Conservation (phyloP, 164 flowering plant genomes). For the Hamamelis virginiana region DNA sequence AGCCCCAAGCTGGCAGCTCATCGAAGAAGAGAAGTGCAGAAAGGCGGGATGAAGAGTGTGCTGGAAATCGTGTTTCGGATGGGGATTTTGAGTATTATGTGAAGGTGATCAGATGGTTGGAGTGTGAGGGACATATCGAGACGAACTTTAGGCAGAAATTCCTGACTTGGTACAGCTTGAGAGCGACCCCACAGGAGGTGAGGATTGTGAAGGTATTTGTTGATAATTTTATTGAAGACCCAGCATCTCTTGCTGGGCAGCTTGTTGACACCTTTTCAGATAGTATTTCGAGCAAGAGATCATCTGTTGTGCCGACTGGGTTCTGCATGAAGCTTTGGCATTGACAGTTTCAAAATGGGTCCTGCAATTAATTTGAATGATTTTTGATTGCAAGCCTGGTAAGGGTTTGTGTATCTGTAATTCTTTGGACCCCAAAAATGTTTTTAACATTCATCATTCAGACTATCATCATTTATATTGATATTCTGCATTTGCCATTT, state of each 20-base stretch:
- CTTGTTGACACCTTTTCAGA: constrained; percentile 83
- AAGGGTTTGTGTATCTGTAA: constrained; percentile 18
- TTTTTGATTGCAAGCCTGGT: not conserved
- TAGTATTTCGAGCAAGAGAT: constrained; percentile 46
- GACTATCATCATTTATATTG: constrained; percentile 14
- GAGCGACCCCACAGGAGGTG: constrained; percentile 70
- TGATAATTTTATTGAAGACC: constrained; percentile 74
- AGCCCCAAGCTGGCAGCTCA: constrained; percentile 42
- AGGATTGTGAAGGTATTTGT: constrained; percentile 77
- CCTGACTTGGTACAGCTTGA: constrained; percentile 89
- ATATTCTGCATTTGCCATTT: constrained; percentile 17
- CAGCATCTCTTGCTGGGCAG: constrained; percentile 83
- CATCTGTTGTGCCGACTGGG: constrained; percentile 51
- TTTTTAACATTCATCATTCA: constrained; percentile 10
- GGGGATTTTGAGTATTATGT: constrained; percentile 78
- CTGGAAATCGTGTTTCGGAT: constrained; percentile 35
- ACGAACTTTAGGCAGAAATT: constrained; percentile 80
- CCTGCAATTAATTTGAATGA: constrained; percentile 2
- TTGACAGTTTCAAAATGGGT: constrained; percentile 20
- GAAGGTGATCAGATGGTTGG: constrained; percentile 73
- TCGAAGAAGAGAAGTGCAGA: constrained; percentile 40
- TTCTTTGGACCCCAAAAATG: constrained; percentile 17
- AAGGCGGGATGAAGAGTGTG: constrained; percentile 28
- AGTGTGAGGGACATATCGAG: constrained; percentile 79
- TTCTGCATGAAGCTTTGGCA: constrained; percentile 89